These are phyloP conservation scores for Aspergillus coremiiformis DNA, from an alignment of 495 filamentous ascomycete species.

Conservation along the genomic window DNA sequence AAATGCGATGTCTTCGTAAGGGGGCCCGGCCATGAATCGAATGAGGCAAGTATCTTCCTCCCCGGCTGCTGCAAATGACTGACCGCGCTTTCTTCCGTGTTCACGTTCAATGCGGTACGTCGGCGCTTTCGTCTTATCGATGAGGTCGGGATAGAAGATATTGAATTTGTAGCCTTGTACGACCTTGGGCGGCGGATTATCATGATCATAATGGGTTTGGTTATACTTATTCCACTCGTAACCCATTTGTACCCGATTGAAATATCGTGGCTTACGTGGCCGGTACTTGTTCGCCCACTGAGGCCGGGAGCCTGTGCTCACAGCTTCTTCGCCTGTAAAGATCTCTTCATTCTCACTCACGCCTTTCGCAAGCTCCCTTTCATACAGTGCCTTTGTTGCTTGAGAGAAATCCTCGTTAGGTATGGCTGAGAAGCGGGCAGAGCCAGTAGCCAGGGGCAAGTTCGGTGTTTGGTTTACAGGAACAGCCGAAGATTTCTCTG, in stretches of 20 bases:
- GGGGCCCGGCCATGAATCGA: constrained; percentile 88
- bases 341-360: constrained; percentile 94
- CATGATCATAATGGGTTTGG: constrained; percentile 98
- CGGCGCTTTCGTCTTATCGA: constrained; percentile 88
- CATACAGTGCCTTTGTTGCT: constrained; percentile 84
- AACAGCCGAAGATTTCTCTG: constrained; percentile 40
- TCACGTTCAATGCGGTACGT: constrained; percentile 94
- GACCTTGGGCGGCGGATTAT: constrained; percentile 95
- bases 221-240: constrained; percentile 99
- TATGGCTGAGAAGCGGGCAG: constrained; percentile 65
- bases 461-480: constrained; percentile 25
- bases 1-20: constrained; percentile 96
- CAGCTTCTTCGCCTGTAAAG: constrained; percentile 82
- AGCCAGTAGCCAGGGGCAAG: constrained; percentile 35
- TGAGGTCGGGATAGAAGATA: constrained; percentile 98
- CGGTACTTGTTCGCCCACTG: constrained; percentile 87
- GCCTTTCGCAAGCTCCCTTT: constrained; percentile 86
- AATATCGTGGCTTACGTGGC: constrained; percentile 90
- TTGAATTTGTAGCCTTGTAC: constrained; percentile 99
- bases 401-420: constrained; percentile 84
- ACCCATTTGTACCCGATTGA: constrained; percentile 97
- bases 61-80: constrained; percentile 91
- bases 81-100: constrained; percentile 75
- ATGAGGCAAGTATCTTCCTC: constrained; percentile 98
- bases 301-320: constrained; percentile 55